Evolutionary conservation across 257 asterid species (phyloP), one percentile per base, ranked within the genome.

Genomic region (Prunella vulgaris): DNA sequence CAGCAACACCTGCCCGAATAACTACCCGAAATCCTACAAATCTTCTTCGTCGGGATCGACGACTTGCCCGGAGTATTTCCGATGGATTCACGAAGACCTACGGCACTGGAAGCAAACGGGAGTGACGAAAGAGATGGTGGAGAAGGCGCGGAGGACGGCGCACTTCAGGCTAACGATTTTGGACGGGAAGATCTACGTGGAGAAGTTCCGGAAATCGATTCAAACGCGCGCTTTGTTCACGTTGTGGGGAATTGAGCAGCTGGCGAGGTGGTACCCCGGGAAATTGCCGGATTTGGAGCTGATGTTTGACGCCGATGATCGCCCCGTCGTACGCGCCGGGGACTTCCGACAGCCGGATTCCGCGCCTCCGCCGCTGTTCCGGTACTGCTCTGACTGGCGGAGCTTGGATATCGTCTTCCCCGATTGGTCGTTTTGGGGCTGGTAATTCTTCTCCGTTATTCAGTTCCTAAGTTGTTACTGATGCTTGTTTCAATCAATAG

Each of bases 351-450:
- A 73, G 66, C 83, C 79, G 5, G 81, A 76, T 17, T 65, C 90
- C 5, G 69, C 63, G 10, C 84, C 95, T 12, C 90, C 96, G 54
- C 87, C 95, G 65, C 68, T 93, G 76, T 90, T 93, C 62, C 86
- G 96, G 24, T 93, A 93, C 76, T 93, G 96, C 22, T 90, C 98
- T 6, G 90, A 90, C 66, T 75, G 78, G 83, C 49, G 25, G 57
- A 87, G 86, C 87, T 62, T 86, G 85, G 98, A 93, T n/a, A 93
- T 93, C 68, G 96, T 88, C 67, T 93, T 93, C 75, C 98, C 98
- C 0, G 97, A 90, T 61, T 90, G 96, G 96, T 81, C 97, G 5
- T 93, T 88, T 25, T 93, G 98, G 98, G 98, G 98, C 65, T 90
- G 98, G 98, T 93, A 93, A 81, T 24, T 5, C 49, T 42, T 25